Conservation (phyloP, 345 rosid genomes). For the Gossypium stocksii region DNA sequence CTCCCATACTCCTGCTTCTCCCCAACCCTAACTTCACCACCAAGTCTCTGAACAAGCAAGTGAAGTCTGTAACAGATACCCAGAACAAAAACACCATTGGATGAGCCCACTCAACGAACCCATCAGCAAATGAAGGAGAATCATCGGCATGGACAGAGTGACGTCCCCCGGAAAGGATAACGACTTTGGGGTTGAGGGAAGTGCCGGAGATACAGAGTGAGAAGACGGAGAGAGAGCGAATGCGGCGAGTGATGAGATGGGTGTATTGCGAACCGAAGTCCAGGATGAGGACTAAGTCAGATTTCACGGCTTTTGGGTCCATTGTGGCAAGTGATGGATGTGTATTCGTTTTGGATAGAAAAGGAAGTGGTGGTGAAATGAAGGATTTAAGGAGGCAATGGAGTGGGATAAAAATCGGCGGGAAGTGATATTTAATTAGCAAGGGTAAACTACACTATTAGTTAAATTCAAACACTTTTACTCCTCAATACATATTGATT, state of each 20-base stretch:
- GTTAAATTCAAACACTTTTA: too few relatives aligned
- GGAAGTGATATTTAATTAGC: too few relatives aligned
- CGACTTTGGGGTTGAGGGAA: constrained; percentile 58
- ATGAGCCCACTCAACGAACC: constrained; percentile 70
- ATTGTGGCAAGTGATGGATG: constrained; percentile 8
- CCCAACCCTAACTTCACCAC: constrained; percentile 71
- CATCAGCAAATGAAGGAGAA: constrained; percentile 71
- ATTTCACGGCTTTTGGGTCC: constrained; percentile 43
- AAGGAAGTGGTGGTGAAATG: background rate
- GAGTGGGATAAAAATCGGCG: too few relatives aligned
- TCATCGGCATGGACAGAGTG: constrained; percentile 75
- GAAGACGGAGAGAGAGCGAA: constrained; percentile 73
- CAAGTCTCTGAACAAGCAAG: constrained; percentile 75
- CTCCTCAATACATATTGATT: too few relatives aligned
- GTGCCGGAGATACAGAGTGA: constrained; percentile 89
- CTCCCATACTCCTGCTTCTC: constrained; percentile 88
- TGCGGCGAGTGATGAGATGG: constrained; percentile 86
- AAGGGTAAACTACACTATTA: too few relatives aligned
- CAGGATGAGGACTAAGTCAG: constrained; percentile 72
- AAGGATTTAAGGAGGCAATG: background rate
- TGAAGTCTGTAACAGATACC: constrained; percentile 92
- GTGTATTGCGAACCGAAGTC: constrained; percentile 93
- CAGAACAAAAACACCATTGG: constrained; percentile 51
- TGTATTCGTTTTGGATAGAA: background rate
- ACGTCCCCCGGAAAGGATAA: constrained; percentile 94